Evolutionary conservation across 1,284 basidiomycete species (phyloP).

Genomic region (Leucoagaricus sp.): DNA sequence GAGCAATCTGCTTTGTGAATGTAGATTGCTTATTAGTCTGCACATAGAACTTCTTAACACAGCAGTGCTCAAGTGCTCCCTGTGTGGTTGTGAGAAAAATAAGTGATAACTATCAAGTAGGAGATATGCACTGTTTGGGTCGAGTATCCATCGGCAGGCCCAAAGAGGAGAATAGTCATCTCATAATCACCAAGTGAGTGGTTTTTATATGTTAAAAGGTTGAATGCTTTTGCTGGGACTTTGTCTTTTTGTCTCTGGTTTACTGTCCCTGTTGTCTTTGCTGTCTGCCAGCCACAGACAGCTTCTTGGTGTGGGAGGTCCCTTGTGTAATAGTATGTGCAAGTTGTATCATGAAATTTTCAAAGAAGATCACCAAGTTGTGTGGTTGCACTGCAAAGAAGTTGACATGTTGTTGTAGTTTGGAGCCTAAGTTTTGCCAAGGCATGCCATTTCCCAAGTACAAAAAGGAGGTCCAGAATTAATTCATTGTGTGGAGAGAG

Average conservation of each 20-base stretch:
- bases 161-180: constrained; percentile 17
- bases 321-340: constrained; percentile 19
- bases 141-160: constrained; percentile 26
- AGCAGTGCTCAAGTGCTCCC: constrained; percentile 37
- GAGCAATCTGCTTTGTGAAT: background rate
- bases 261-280: background rate
- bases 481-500: background rate
- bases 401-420: constrained; percentile 23
- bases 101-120: background rate
- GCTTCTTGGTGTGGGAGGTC: constrained; percentile 22
- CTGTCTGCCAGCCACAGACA: constrained; percentile 8
- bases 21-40: constrained; percentile 30
- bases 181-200: constrained; percentile 19
- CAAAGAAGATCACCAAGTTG: constrained; percentile 21
- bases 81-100: constrained; percentile 19
- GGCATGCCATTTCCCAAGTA: constrained; percentile 30
- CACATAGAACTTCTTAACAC: constrained; percentile 34
- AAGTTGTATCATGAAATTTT: constrained; percentile 19
- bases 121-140: constrained; percentile 23
- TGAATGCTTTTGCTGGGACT: background rate
- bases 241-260: background rate
- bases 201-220: constrained; percentile 6
- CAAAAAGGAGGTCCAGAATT: constrained; percentile 26
- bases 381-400: constrained; percentile 21
- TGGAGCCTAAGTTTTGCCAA: constrained; percentile 32